Conservation (phyloP, 345 rosid genomes). For the Citrus glauca region DNA sequence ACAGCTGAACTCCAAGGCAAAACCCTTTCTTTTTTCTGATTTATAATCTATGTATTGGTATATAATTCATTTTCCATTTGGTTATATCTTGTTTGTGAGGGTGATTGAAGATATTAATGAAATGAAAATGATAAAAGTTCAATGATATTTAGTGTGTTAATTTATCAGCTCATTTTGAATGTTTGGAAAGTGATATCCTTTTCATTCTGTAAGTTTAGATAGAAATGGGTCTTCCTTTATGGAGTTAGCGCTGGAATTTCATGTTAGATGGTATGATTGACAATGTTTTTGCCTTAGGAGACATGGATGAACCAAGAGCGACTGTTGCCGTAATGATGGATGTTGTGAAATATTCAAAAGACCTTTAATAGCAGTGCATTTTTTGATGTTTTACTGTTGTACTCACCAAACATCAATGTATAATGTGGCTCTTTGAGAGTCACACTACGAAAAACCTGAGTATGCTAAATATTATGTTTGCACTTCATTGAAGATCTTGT, state of each 20-base stretch:
- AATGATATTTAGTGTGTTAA: neutral
- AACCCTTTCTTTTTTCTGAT: neutral
- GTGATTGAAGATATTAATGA: neutral
- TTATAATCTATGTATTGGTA: neutral
- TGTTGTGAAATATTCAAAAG: neutral
- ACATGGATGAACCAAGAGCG: neutral
- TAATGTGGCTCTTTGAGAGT: neutral
- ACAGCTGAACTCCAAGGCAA: constrained; percentile 56
- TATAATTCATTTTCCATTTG: no score
- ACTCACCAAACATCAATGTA: neutral
- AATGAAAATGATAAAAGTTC: neutral
- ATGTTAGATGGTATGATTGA: neutral
- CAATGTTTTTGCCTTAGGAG: neutral
- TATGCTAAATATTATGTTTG: neutral
- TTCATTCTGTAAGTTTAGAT: neutral
- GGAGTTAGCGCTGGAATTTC: neutral
- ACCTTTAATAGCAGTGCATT: neutral
- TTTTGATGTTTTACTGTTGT: neutral
- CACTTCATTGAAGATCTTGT: neutral
- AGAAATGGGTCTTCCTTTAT: neutral
- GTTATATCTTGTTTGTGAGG: neutral
- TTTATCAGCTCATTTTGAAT: neutral
- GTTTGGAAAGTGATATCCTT: neutral
- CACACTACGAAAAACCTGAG: neutral
- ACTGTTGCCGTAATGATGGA: neutral